Evolutionary conservation across 495 filamentous ascomycete genomes (phyloP).

Genomic region (Eremomyces bilateralis): DNA sequence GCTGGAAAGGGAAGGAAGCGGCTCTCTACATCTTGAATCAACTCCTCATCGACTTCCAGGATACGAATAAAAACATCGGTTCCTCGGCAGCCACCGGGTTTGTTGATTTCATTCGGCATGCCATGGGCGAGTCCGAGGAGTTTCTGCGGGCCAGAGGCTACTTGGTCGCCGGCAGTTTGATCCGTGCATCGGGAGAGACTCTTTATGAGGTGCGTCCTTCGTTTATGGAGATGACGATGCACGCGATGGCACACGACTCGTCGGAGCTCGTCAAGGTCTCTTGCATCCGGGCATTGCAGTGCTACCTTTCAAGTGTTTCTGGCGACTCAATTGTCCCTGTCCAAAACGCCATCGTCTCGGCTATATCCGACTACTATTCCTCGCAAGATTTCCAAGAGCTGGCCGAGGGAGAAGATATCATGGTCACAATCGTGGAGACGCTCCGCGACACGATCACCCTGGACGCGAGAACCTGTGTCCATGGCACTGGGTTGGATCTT

Average conservation of each 20-base stretch:
- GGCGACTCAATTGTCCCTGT: slow-evolving; percentile 30
- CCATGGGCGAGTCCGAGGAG: slow-evolving; percentile 41
- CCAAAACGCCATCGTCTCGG: slow-evolving; percentile 50
- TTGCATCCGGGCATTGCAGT: slow-evolving; percentile 72
- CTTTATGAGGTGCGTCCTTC: slow-evolving; percentile 30
- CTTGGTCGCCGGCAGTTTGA: slow-evolving; percentile 56
- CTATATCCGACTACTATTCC: slow-evolving; percentile 57
- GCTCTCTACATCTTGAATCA: slow-evolving; percentile 63
- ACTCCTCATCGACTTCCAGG: slow-evolving; percentile 58
- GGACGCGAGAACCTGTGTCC: slow-evolving; percentile 46
- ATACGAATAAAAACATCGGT: slow-evolving; percentile 43
- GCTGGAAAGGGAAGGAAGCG: slow-evolving; percentile 52
- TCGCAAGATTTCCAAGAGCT: slow-evolving; percentile 61
- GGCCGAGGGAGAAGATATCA: slow-evolving; percentile 69
- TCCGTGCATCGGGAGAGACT: slow-evolving; percentile 29
- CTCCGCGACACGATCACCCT: slow-evolving; percentile 63
- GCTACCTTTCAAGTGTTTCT: slow-evolving; percentile 43
- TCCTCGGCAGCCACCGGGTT: slow-evolving; percentile 46
- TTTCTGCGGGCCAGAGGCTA: slow-evolving; percentile 72
- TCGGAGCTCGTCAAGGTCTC: slow-evolving; percentile 81
- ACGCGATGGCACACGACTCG: slow-evolving; percentile 47
- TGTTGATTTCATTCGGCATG: slow-evolving; percentile 54
- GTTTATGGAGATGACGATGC: slow-evolving; percentile 55
- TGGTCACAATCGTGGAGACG: slow-evolving; percentile 77
- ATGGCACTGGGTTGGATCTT: slow-evolving; percentile 44